Conservation (phyloP, 169 alveolate species). For the Cryptosporidium viatorum region DNA sequence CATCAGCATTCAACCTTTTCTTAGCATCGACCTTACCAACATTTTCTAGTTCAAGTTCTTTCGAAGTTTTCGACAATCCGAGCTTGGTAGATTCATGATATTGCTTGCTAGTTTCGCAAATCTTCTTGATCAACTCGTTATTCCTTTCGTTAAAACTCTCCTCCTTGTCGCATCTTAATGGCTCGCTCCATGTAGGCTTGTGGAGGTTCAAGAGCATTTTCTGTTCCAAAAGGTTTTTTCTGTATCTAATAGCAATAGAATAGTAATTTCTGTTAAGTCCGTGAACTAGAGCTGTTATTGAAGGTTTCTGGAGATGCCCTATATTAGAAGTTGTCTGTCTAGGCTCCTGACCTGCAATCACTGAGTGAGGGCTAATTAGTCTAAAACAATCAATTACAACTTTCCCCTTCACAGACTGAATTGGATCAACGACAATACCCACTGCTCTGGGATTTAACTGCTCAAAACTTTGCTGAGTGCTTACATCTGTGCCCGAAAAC, state of each 20-base stretch:
- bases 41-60: conserved; percentile 91
- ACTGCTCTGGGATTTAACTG: conserved; percentile 97
- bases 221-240: conserved; percentile 95
- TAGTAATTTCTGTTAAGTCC: conserved; percentile 97
- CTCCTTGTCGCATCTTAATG: conserved; percentile 80
- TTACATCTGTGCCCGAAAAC: conserved; percentile 98
- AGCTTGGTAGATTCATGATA: conserved; percentile 95
- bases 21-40: conserved; percentile 95
- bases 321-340: conserved; percentile 99
- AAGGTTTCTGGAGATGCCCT: conserved; percentile 92
- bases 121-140: conserved; percentile 83
- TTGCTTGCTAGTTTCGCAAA: conserved; percentile 86
- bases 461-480: conserved; percentile 98
- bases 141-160: conserved; percentile 44
- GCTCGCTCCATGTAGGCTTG: conserved; percentile 95
- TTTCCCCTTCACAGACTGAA: conserved; percentile 97
- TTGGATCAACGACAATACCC: conserved; percentile 99
- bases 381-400: conserved; percentile 99
- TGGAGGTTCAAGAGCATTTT: conserved; percentile 96
- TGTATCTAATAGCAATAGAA: conserved; percentile 96
- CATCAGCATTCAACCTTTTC: conserved; percentile 84
- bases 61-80: conserved; percentile 93
- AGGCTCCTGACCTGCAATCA: conserved; percentile 95
- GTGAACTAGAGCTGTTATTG: conserved; percentile 93
- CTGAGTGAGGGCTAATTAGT: conserved; percentile 94